Evolutionary conservation across 176 grass and related monocot genomes (phyloP).

Genomic region (Paspalum notatum): DNA sequence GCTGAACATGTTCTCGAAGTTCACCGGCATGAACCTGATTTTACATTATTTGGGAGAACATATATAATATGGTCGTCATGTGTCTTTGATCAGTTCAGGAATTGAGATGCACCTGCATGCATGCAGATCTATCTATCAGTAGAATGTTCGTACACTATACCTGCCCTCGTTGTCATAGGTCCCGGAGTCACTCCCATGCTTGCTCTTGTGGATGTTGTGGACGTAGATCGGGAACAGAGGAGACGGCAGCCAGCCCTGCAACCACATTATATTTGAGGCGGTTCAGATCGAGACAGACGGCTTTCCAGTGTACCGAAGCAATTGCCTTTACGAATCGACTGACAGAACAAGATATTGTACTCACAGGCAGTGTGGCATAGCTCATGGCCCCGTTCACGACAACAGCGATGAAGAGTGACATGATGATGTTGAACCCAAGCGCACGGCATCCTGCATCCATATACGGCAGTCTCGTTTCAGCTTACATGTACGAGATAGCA

Average conservation of each 20-base stretch:
- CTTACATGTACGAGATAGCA: too few species aligned
- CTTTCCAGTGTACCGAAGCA: too few species aligned
- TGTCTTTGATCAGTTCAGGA: too few species aligned
- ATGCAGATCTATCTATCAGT: too few species aligned
- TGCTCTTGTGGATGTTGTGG: conserved; percentile 76
- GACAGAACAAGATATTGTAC: neutral
- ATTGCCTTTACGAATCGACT: too few species aligned
- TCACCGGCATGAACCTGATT: conserved; percentile 71
- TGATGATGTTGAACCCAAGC: conserved; percentile 76
- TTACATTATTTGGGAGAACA: too few species aligned
- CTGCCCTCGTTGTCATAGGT: conserved; percentile 79
- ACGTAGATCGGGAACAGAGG: conserved; percentile 81
- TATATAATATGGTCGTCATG: too few species aligned
- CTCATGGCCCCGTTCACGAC: conserved; percentile 69
- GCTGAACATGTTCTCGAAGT: conserved; percentile 95
- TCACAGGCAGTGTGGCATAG: conserved; percentile 77
- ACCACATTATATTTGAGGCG: neutral
- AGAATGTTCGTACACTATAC: conserved; percentile 4
- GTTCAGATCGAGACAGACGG: too few species aligned
- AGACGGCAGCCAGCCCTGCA: conserved; percentile 76
- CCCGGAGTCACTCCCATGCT: conserved; percentile 82
- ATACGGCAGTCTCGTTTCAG: neutral
- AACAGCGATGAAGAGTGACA: conserved; percentile 65
- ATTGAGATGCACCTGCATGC: too few species aligned
- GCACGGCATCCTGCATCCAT: conserved; percentile 53